These are phyloP conservation scores for Sinapis alba DNA, from an alignment of 441 rosid genomes.

Conservation along the genomic window DNA sequence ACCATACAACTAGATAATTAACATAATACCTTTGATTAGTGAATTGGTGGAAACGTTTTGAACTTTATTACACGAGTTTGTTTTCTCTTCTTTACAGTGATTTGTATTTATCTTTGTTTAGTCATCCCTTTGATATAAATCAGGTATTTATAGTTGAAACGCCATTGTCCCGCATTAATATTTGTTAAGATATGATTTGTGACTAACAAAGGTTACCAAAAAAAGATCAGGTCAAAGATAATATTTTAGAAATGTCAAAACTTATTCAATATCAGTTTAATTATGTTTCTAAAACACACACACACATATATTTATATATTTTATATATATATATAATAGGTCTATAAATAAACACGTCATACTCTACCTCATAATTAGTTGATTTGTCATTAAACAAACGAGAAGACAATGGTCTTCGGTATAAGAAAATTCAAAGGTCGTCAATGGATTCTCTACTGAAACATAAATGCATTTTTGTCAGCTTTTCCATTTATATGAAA, in stretches of 20 bases:
- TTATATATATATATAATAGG: too few species aligned
- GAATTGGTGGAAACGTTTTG: not conserved
- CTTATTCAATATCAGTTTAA: too few species aligned
- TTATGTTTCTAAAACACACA: too few species aligned
- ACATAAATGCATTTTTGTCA: too few species aligned
- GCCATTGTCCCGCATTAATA: not conserved
- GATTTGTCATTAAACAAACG: too few species aligned
- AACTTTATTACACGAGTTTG: not conserved
- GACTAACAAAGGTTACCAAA: not conserved
- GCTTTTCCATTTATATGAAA: too few species aligned
- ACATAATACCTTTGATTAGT: not conserved
- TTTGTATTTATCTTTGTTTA: not conserved
- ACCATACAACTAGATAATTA: not conserved
- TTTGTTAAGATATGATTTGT: not conserved
- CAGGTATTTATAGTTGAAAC: not conserved
- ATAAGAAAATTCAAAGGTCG: too few species aligned
- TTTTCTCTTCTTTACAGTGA: not conserved
- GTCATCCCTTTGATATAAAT: not conserved
- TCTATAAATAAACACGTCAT: too few species aligned
- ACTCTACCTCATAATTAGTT: too few species aligned
- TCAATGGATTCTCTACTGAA: too few species aligned
- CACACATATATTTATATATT: too few species aligned
- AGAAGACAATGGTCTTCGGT: too few species aligned
- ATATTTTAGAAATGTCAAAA: not conserved
- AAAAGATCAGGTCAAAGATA: not conserved